Percentiles rank a stretch among this genome's conserved stretches.
phyloP scores from a whole-genome alignment of 495 filamentous ascomycete genomes.

The Penicillium odoratum region DNA sequence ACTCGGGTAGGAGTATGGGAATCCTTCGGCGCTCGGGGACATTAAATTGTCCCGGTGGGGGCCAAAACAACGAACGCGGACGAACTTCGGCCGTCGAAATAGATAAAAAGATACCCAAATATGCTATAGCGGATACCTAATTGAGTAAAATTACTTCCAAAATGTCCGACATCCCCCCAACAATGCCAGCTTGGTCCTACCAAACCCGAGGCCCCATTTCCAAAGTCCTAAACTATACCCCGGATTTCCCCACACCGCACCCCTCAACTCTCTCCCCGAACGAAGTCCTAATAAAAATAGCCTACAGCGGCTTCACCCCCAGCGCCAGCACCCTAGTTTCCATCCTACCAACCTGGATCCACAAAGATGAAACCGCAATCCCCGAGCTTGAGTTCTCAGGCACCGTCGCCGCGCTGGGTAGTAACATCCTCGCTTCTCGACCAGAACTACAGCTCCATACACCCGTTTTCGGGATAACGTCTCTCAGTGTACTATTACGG shows the following conservation, averaged over 20 bases:
- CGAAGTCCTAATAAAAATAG: conserved; percentile 1
- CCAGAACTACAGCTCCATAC: not conserved
- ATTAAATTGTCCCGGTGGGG: no score
- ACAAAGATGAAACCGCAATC: not conserved
- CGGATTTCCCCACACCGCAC: not conserved
- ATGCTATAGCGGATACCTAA: not conserved
- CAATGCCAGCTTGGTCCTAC: conserved; percentile 3
- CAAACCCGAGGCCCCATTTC: not conserved
- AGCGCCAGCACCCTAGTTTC: not conserved
- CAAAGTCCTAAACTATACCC: not conserved
- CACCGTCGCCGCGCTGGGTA: not conserved
- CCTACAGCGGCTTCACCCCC: not conserved
- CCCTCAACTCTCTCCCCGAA: not conserved
- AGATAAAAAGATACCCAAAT: not conserved
- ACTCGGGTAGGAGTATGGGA: no score
- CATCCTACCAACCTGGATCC: not conserved
- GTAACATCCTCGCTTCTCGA: not conserved
- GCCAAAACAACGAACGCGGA: not conserved
- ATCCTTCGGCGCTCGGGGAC: no score
- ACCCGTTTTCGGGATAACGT: not conserved
- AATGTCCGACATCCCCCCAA: conserved; percentile 4
- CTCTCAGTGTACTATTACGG: not conserved
- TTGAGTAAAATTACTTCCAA: not conserved
- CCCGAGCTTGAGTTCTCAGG: conserved; percentile 5
- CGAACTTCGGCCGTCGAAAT: not conserved